Base-by-base conservation (phyloP, 1,284 basidiomycete species). In the Pseudozyma sp. region DNA sequence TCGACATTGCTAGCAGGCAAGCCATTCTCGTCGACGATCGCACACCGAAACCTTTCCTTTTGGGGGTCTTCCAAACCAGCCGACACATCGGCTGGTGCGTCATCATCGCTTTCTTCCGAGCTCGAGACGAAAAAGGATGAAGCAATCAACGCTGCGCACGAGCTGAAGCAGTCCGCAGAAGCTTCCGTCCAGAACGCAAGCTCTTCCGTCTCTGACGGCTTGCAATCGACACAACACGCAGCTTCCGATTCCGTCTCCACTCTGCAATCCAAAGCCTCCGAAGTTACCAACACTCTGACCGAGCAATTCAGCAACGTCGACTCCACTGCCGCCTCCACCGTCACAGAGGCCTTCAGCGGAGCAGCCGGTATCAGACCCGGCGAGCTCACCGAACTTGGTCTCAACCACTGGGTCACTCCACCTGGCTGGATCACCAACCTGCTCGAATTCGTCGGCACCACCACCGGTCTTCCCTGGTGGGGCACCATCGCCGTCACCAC, bases 301-400 rank as follows among this genome's bases (percentile, higher is more conserved):
- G 55, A 76, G 19, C 31, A 47, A 34, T 54, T 72, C 29, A 56
- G 55, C 43, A 60, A 69, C 6, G 53, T 72, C 51, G 70, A 70
- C 45, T 43, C 62, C n/a, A 48, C 69, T 13, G 42, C 65, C 5
- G 61, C 58, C 14, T 45, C 68, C 30, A 78, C 67, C 35, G 57
- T 76, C 30, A 60, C 61, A 19, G 76, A 78, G 50, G 48, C 60
- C 4, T 56, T 75, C n/a, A 33, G 44, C 16, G 58, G 61, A 14
- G 64, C 68, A 2, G 50, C 57, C 37, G 72, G 67, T 44, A 79
- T 93, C 39, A 89, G 92, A 70, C 89, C 90, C 35, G 92, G 93
- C 0, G 93, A 95, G 85, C 87, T 96, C 39, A 88, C 90, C 19
- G 88, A 90, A 11, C 87, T 94, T 43, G 94, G 92, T 4, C 87